Base-by-base conservation (phyloP, 495 filamentous ascomycete species). In the Niebla homalea region DNA sequence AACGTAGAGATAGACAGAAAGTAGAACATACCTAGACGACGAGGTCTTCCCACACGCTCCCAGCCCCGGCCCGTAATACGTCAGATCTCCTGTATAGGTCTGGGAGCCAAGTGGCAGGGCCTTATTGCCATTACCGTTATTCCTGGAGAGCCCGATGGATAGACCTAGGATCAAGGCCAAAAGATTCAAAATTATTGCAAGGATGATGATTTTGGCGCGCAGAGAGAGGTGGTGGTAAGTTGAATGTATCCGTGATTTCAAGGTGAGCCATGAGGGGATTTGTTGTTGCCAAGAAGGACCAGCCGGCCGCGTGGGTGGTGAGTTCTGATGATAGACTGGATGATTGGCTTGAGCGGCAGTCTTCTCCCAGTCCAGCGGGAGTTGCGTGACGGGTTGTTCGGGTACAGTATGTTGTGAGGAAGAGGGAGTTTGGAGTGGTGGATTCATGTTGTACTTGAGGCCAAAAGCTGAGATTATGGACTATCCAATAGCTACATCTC, bases 1-100 rank as follows among this genome's bases (percentile, higher is more conserved):
- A n/a, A n/a, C n/a, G n/a, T n/a, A n/a, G n/a, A n/a, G n/a, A n/a
- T n/a, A n/a, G n/a, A n/a, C n/a, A n/a, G n/a, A n/a, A n/a, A n/a
- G 25, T 3, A 11, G 14, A 7, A 12, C 29, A 32, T 32, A 32
- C 29, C 29, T 32, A 0, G 29, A 32, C 29, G 59, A 66, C 36
- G 70, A 77, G 8, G 64, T 71, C 21, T 73, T 67, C 2, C 86
- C 86, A 57, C 87, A 93, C 1, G 84, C 76, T 16, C 86, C 85
- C 2, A 88, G 68, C 0, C 64, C 81, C 4, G 83, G 74, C 19
- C 62, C 66, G 60, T 85, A 89, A 67, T 81, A 88, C 0, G 83
- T 89, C 35, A 87, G 58, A 45, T 87, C 78, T 43, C 84, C 85
- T 18, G 66, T 73, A 59, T 79, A 79, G 4, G 64, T 62, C 3